phyloP scores from a whole-genome alignment of 805 yeast genomes.

The Schwanniomyces sp. region DNA sequence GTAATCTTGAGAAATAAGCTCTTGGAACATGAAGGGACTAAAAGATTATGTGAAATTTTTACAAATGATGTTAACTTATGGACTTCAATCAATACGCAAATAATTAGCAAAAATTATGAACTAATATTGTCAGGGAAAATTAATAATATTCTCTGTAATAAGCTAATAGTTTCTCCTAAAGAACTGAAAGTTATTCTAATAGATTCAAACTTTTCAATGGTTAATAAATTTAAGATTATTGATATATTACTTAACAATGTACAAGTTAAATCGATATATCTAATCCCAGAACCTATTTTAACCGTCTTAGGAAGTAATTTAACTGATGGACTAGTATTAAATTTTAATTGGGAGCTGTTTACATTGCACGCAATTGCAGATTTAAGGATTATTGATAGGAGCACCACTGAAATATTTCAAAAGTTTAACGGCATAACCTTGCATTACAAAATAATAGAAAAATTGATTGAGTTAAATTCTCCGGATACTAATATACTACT shows the following conservation, averaged over 20 bases:
- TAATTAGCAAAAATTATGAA: constrained; percentile 2
- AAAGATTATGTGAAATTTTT: constrained; percentile 8
- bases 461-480: constrained; percentile 11
- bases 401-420: background rate
- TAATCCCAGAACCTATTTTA: constrained; percentile 17
- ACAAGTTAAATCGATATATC: constrained; percentile 22
- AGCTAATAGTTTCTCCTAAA: constrained; percentile 14
- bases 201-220: constrained; percentile 13
- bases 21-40: background rate
- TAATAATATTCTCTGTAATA: background rate
- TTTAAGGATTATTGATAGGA: constrained; percentile 15
- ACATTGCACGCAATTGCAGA: constrained; percentile 21
- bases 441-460: constrained; percentile 16
- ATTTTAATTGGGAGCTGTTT: constrained; percentile 26
- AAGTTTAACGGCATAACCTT: constrained; percentile 13
- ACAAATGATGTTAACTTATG: constrained; percentile 7
- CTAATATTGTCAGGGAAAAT: constrained; percentile 1
- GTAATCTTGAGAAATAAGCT: constrained; percentile 1
- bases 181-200: constrained; percentile 21
- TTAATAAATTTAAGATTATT: constrained; percentile 14
- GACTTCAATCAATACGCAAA: background rate
- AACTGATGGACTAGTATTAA: constrained; percentile 26
- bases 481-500: constrained; percentile 8
- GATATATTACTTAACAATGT: constrained; percentile 20
- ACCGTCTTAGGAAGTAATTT: constrained; percentile 18